Evolutionary conservation across 129 eudicot genomes (phyloP), one percentile per base, ranked within the genome.

Genomic region (Artemisia tridentata): DNA sequence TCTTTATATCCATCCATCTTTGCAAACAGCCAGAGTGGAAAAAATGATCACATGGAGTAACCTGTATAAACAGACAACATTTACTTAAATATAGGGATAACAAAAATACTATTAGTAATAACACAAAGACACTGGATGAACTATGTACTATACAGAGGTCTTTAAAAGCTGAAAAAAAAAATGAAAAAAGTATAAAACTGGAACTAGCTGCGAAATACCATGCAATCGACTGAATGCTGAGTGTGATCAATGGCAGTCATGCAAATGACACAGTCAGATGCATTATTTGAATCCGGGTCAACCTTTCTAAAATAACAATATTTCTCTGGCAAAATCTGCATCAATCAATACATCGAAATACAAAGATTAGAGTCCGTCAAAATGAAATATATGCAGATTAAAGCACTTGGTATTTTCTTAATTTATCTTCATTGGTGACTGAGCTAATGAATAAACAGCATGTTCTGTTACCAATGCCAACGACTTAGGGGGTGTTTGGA

Each of bases 1-100:
- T 93, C 62, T 93, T 93, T 67, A 93, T 81, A 78, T 93, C 98
- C 98, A 93, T 93, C 98, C 98, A 93, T 80, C 97, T 83, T 85
- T 89, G 98, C 75, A 93, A 84, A 67, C 98, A 93, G 47, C 96
- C 88, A 25, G 97, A 84, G 83, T 93, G 98, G 85, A 93, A 93
- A 87, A 85, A 89, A 82, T 93, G 98, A 72, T 93, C 98, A 54
- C 98, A 93, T 16, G 98, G 98, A 29, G 98, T 93, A 60, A 89
- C 97, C 98, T 93, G 68, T 19, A 75, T 16, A 67, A 13, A 51
- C 56, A 17, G 15, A 46, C 13, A 57, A 67, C 23, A 55, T 10
- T 16, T 69, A 15, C 55, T 79, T 60, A 57, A 15, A 41, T 53
- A 75, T 11, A 50, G 19, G 51, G 51, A 48, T 10, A 48, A 63